Evolutionary conservation across 176 grass and related monocot genomes (phyloP).

Genomic region (Carex littledalei): DNA sequence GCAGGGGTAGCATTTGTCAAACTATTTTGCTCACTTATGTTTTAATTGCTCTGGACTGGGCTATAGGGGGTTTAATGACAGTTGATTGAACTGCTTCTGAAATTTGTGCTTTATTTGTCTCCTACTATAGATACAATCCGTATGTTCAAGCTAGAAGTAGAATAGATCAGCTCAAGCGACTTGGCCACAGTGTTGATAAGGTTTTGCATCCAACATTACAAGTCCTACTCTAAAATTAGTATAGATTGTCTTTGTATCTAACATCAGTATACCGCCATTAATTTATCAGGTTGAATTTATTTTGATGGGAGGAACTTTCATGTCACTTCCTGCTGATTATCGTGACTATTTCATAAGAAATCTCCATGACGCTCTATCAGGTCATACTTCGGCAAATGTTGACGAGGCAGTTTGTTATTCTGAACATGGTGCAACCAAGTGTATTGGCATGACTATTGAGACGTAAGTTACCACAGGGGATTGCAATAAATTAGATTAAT

Average conservation of each 20-base stretch:
- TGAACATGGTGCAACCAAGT: slow-evolving; percentile 85
- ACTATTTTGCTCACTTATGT: not conserved
- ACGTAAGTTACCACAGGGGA: slow-evolving; percentile 40
- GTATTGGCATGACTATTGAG: slow-evolving; percentile 99
- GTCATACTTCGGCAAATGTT: slow-evolving; percentile 92
- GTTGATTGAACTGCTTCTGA: not conserved
- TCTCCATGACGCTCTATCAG: slow-evolving; percentile 93
- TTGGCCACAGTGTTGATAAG: slow-evolving; percentile 98
- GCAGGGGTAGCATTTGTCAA: not conserved
- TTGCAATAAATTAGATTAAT: not conserved
- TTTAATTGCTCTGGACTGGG: not conserved
- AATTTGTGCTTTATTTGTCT: not conserved
- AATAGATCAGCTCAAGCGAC: slow-evolving; percentile 98
- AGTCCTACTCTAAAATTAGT: not conserved
- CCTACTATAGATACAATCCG: slow-evolving; percentile 70
- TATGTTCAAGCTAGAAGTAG: slow-evolving; percentile 98
- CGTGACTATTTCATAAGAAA: slow-evolving; percentile 99
- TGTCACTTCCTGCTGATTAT: slow-evolving; percentile 88
- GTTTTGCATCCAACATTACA: slow-evolving; percentile 21
- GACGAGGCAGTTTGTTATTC: slow-evolving; percentile 98
- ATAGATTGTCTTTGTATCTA: not conserved
- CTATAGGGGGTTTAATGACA: not conserved
- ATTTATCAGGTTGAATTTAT: slow-evolving; percentile 80
- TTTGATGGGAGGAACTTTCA: slow-evolving; percentile 97
- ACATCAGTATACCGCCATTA: not conserved